Evolutionary conservation across 805 yeast genomes (phyloP).

Genomic region (Suhomyces emberorum): DNA sequence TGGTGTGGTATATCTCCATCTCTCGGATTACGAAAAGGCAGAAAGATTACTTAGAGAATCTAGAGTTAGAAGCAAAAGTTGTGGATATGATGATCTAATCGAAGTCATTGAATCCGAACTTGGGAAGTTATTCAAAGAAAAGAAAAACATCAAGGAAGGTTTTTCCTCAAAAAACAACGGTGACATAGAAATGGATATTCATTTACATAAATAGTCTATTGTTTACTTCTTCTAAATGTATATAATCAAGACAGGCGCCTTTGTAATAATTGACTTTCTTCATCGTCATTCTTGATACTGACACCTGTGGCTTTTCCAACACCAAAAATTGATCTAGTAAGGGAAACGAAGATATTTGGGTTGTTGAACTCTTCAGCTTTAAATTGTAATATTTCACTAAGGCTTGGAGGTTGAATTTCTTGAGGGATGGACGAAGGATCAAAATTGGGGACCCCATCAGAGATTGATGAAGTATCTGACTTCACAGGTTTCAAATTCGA

Average conservation of each 20-base stretch:
- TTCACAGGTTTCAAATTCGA: constrained; percentile 18
- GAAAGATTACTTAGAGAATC: constrained; percentile 64
- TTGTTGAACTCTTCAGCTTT: constrained; percentile 18
- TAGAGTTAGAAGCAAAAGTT: constrained; percentile 62
- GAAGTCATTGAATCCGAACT: constrained; percentile 66
- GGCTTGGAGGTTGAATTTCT: constrained; percentile 36
- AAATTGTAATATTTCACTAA: constrained; percentile 24
- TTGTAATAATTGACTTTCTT: constrained; percentile 1
- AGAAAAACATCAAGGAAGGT: constrained; percentile 14
- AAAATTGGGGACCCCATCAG: constrained; percentile 4
- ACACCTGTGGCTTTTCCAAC: background rate
- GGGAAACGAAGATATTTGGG: constrained; percentile 6
- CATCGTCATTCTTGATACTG: constrained; percentile 1
- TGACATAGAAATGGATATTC: constrained; percentile 26
- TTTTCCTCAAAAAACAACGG: constrained; percentile 6
- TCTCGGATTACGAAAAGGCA: constrained; percentile 54
- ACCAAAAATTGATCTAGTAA: background rate
- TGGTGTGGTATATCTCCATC: constrained; percentile 73
- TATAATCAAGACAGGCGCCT: too few species aligned
- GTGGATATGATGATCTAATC: constrained; percentile 61
- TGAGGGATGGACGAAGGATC: constrained; percentile 15
- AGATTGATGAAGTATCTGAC: constrained; percentile 19
- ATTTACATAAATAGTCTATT: constrained; percentile 13
- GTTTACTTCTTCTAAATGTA: too few species aligned
- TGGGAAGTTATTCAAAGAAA: constrained; percentile 45